Evolutionary conservation across 2,329 filamentous ascomycete species (phyloP).

Genomic region (Fusarium sterilihyphosum): DNA sequence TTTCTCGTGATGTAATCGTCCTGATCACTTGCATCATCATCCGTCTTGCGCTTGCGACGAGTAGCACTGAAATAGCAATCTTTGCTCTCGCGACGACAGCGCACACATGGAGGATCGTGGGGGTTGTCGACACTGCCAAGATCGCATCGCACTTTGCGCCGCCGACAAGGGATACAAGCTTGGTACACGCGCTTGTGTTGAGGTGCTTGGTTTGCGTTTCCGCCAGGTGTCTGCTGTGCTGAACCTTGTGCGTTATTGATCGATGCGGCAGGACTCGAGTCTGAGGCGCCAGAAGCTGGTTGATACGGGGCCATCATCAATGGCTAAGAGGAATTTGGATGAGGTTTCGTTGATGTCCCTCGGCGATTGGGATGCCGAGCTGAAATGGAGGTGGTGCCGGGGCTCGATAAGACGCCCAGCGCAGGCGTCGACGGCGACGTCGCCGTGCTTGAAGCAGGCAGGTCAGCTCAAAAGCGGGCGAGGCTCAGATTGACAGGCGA

Average conservation of each 20-base stretch:
- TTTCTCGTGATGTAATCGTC: conserved; percentile 78
- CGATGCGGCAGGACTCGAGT: conserved; percentile 41
- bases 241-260: conserved; percentile 34
- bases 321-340: background rate
- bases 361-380: conserved; percentile 16
- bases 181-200: conserved; percentile 72
- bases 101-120: conserved; percentile 90
- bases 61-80: conserved; percentile 98
- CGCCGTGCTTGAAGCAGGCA: conserved; percentile 22
- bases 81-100: conserved; percentile 94
- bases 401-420: conserved; percentile 12
- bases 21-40: conserved; percentile 61
- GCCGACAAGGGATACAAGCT: conserved; percentile 70
- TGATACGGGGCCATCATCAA: conserved; percentile 42
- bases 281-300: conserved; percentile 34
- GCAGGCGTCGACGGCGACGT: conserved; percentile 6
- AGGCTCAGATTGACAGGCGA: conserved; percentile 6
- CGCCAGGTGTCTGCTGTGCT: conserved; percentile 31
- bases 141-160: conserved; percentile 70
- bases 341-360: conserved; percentile 5
- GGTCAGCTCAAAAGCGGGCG: conserved; percentile 24
- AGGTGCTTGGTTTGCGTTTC: conserved; percentile 21
- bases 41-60: conserved; percentile 86
- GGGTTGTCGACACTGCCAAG: conserved; percentile 88
- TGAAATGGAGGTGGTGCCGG: conserved; percentile 6